A percentile compares a stretch with the other conserved stretches of the same genome.
These are phyloP conservation scores for Podospora pseudoanserina DNA, from an alignment of 495 filamentous ascomycete species.

Conservation along the genomic window DNA sequence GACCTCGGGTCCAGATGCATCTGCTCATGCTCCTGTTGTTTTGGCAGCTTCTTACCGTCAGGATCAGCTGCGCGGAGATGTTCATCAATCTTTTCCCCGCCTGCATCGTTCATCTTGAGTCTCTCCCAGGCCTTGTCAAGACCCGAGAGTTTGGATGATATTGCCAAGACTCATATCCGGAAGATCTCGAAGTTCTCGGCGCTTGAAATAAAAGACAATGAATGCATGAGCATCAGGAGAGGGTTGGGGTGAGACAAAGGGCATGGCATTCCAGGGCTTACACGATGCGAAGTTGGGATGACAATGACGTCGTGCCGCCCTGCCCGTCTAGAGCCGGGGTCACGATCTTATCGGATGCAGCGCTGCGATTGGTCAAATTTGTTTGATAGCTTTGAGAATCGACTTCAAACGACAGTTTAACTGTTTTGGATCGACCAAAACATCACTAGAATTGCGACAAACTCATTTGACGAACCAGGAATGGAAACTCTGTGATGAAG, in stretches of 20 bases:
- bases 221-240: not conserved
- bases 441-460: not conserved
- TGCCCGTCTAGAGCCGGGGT: not conserved
- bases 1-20: conserved; percentile 55
- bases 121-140: not conserved
- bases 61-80: conserved; percentile 21
- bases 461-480: not conserved
- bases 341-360: not conserved
- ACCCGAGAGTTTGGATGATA: not conserved
- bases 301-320: not conserved
- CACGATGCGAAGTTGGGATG: not conserved
- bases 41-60: conserved; percentile 13
- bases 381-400: not conserved
- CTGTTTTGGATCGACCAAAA: not conserved
- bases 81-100: conserved; percentile 26
- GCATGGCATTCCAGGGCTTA: not conserved
- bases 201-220: too few relatives aligned
- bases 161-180: conserved; percentile 1
- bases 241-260: not conserved
- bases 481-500: not conserved
- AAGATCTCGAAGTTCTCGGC: not conserved
- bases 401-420: not conserved
- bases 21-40: conserved; percentile 30
- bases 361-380: not conserved
- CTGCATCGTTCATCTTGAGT: conserved; percentile 31